A percentile compares a stretch with the other conserved stretches of the same genome.
Evolutionary conservation across 1,284 basidiomycete genomes (phyloP).

Genomic region (Pyrrhoderma noxium): DNA sequence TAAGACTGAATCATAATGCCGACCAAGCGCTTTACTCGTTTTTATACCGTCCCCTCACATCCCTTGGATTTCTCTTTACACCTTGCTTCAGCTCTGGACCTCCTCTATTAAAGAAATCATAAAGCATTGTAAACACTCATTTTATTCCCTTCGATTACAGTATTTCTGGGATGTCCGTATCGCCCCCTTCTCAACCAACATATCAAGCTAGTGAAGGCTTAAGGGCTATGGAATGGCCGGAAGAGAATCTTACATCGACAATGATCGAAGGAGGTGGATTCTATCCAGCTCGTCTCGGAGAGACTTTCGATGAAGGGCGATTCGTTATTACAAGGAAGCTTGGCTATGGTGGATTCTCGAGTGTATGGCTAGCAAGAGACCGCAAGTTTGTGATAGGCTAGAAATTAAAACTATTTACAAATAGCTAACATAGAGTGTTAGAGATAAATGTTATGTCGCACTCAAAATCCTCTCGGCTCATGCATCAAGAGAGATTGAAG

Average conservation of each 20-base stretch:
- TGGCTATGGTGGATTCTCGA: conserved; percentile 4
- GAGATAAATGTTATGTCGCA: conserved; percentile 3
- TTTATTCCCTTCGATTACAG: not conserved
- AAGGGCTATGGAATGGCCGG: not conserved
- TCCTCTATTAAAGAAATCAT: too few relatives aligned
- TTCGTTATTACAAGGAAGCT: conserved; percentile 5
- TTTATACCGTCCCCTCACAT: not conserved
- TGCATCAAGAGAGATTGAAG: conserved; percentile 3
- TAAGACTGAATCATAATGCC: too few relatives aligned
- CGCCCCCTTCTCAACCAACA: not conserved
- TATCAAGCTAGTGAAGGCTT: conserved; percentile 2
- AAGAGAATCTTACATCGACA: conserved; percentile 4
- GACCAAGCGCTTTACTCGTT: not conserved
- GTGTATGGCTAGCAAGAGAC: conserved; percentile 7
- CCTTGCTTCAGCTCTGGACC: not conserved
- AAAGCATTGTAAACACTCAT: too few relatives aligned
- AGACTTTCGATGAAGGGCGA: conserved; percentile 3
- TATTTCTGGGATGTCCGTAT: not conserved
- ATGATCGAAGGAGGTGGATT: not conserved
- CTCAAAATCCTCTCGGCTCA: conserved; percentile 6
- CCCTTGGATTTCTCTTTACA: not conserved
- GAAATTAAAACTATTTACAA: not conserved
- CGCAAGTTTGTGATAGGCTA: not conserved
- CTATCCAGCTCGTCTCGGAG: conserved; percentile 3
- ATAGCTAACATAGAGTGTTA: not conserved